Percentiles rank a stretch among this genome's conserved stretches.
These are phyloP conservation scores for Malus hybrid DNA, from an alignment of 331 rosid species.

Conservation along the genomic window DNA sequence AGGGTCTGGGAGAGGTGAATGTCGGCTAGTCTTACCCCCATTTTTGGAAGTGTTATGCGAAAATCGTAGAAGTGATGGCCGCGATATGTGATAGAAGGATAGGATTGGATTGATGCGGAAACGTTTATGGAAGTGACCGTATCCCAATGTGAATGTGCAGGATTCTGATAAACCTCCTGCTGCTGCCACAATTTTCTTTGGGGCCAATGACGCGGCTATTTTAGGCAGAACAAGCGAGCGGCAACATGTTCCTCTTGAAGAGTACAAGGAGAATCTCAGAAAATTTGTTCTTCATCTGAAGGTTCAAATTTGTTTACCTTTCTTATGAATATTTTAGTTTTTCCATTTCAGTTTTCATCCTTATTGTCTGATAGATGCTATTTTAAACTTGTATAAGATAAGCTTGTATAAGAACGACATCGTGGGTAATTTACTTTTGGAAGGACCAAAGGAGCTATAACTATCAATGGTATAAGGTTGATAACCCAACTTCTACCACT, in stretches of 20 bases:
- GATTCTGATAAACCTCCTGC: constrained; percentile 44
- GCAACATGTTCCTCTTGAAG: constrained; percentile 78
- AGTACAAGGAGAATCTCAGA: constrained; percentile 65
- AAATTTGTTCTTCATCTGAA: constrained; percentile 60
- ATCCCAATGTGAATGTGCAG: constrained; percentile 26
- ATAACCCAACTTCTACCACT: background rate
- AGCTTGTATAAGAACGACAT: background rate
- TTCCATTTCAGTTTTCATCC: background rate
- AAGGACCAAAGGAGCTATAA: background rate
- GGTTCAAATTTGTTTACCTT: constrained; percentile 34
- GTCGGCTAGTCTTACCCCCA: too few relatives aligned
- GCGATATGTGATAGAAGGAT: background rate
- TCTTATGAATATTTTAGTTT: background rate
- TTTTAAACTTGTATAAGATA: background rate
- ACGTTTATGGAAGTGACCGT: background rate
- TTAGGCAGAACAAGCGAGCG: constrained; percentile 56
- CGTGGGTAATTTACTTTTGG: background rate
- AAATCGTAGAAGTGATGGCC: background rate
- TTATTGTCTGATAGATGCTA: background rate
- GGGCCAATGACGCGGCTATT: constrained; percentile 90
- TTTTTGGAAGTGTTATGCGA: background rate
- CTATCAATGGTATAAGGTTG: background rate
- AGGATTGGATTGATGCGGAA: background rate
- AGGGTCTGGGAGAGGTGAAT: too few relatives aligned
- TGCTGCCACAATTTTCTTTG: constrained; percentile 76